These are phyloP conservation scores for Candida yuanshanica DNA, from an alignment of 805 yeast species.

Conservation along the genomic window DNA sequence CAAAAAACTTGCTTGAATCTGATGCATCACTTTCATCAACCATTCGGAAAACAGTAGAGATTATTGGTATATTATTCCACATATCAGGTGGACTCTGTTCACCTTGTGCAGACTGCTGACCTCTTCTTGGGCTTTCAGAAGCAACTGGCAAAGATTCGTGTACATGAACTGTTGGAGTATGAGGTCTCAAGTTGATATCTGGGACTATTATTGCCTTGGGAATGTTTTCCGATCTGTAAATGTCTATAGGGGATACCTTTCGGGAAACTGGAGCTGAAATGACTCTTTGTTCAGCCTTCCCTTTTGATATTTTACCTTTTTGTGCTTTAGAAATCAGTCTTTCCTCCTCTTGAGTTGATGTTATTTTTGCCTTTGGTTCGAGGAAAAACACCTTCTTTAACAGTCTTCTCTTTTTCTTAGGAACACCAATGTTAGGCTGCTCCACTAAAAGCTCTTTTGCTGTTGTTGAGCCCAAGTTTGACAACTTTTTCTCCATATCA, in stretches of 20 bases:
- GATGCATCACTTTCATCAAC: slow-evolving; percentile 12
- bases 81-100: slow-evolving; percentile 8
- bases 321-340: not conserved
- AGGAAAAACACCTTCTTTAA: not conserved
- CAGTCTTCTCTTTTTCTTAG: not conserved
- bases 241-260: not conserved
- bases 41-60: slow-evolving; percentile 9
- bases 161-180: not conserved
- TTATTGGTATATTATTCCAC: slow-evolving; percentile 11
- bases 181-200: not conserved
- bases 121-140: too few relatives aligned
- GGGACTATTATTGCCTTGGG: not conserved
- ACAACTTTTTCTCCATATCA: too few relatives aligned
- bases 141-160: not conserved
- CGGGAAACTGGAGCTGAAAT: not conserved
- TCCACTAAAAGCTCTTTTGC: not conserved
- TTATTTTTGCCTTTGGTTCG: not conserved
- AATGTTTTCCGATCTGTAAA: not conserved
- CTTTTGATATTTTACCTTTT: not conserved
- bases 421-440: too few relatives aligned
- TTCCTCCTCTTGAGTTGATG: not conserved
- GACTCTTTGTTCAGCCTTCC: not conserved
- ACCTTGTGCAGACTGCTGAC: too few relatives aligned
- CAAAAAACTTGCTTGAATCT: slow-evolving; percentile 5
- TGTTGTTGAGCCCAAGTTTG: too few relatives aligned